These are phyloP conservation scores for Verbascum thapsus DNA, from an alignment of 257 asterid genomes.

Conservation along the genomic window DNA sequence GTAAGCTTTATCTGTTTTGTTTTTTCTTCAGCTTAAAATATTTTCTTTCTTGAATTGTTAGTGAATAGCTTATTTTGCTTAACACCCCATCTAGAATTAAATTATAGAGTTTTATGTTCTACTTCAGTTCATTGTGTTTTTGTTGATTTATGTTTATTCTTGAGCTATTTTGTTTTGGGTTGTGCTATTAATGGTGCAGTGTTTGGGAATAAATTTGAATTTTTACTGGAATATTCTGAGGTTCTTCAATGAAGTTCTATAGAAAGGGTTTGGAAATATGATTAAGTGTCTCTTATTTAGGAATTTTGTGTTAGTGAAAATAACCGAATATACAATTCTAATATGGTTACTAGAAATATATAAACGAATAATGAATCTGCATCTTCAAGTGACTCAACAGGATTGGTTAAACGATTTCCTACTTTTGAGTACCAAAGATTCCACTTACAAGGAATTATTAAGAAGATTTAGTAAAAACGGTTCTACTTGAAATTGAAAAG, in stretches of 20 bases:
- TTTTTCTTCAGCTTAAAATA: not conserved
- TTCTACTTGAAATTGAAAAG: too few species aligned
- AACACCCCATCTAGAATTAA: too few species aligned
- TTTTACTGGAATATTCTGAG: slow-evolving; percentile 10
- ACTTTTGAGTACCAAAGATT: too few species aligned
- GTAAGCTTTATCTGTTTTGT: slow-evolving; percentile 32
- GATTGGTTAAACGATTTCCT: too few species aligned
- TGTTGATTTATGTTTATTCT: not conserved
- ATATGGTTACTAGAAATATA: not conserved
- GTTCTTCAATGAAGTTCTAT: not conserved
- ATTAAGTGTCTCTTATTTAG: too few species aligned
- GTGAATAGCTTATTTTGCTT: not conserved
- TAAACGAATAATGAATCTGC: too few species aligned
- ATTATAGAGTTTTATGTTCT: not conserved
- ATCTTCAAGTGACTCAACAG: too few species aligned
- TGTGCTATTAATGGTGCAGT: not conserved
- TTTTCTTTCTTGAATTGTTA: not conserved
- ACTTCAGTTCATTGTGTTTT: slow-evolving; percentile 1
- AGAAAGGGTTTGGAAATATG: not conserved
- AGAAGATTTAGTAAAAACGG: too few species aligned
- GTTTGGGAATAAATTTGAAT: not conserved
- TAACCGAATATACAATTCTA: not conserved
- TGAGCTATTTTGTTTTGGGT: slow-evolving; percentile 17
- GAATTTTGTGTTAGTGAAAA: too few species aligned
- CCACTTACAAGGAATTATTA: too few species aligned